Conservation (phyloP, 2,329 filamentous ascomycete species). For the Lachnellula cervina region DNA sequence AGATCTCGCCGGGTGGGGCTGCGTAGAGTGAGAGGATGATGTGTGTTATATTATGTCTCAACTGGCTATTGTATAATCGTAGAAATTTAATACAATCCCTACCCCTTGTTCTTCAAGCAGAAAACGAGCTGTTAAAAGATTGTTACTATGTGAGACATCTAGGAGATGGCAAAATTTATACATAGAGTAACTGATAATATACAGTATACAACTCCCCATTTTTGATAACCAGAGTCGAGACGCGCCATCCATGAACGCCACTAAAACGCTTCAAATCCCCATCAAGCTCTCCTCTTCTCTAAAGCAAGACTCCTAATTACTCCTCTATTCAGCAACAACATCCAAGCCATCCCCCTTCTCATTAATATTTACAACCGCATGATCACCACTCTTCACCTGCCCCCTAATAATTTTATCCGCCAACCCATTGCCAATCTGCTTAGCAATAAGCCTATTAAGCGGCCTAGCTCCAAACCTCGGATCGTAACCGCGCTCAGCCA, state of each 20-base stretch:
- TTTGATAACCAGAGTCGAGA: constrained; percentile 1
- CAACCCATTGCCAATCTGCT: constrained; percentile 80
- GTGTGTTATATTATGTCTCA: no score
- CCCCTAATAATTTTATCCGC: constrained; percentile 92
- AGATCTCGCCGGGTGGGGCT: constrained; percentile 21
- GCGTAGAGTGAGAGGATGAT: neutral
- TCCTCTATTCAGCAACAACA: constrained; percentile 33
- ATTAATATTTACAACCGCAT: constrained; percentile 64
- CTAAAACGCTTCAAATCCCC: constrained; percentile 1
- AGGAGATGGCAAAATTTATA: neutral
- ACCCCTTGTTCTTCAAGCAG: no score
- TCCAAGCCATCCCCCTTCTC: constrained; percentile 55
- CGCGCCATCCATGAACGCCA: constrained; percentile 1
- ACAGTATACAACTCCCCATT: neutral
- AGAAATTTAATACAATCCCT: no score
- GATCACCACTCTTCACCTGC: constrained; percentile 69
- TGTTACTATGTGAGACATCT: neutral
- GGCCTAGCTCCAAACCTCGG: constrained; percentile 87
- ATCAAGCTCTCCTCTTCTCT: neutral
- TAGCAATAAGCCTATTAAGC: constrained; percentile 84
- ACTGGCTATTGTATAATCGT: no score
- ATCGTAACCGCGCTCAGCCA: constrained; percentile 86
- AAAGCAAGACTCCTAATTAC: neutral
- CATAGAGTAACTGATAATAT: neutral
- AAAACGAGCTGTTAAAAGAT: neutral